Base-by-base conservation (phyloP, 345 rosid species). In the Linum lewisii region DNA sequence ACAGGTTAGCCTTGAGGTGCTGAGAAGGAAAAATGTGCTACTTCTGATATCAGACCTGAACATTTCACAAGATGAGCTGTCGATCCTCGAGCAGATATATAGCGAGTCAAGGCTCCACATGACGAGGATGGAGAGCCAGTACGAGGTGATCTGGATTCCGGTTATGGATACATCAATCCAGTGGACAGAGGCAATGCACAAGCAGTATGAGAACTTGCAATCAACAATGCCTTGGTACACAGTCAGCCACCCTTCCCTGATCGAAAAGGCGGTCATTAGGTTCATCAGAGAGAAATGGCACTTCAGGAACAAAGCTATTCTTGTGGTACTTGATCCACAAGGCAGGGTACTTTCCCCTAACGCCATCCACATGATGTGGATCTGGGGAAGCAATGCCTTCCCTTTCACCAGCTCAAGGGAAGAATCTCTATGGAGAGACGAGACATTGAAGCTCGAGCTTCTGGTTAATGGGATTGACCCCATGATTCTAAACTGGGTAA, bases 301-400 rank as follows among this genome's bases (percentile, higher is more conserved):
- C 14, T 86, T 86, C 53, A 68, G 72, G 74, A 79, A 79, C 67
- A 82, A 74, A 60, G 81, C 96, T n/a, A 68, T 88, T 26, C 70
- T 84, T 20, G 86, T 91, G 53, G 98, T 80, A 24, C 73, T 91
- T 69, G 92, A 88, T 58, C 83, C 88, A 0, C 88, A 86, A 64
- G 98, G 95, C n/a, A 79, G 68, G 57, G 85, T 85, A 47, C 80
- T 66, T 68, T 77, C 78, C 55, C 82, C 77, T 21, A 88, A 88
- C 52, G 96, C 98, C 23, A 69, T 91, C 62, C 83, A 82, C 53
- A 88, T 91, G 98, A 81, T 84, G 72, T 81, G 89, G 84, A 84
- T 88, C 65, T 88, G 96, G 95, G 85, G 84, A n/a, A 60, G 66
- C 49, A 21, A 51, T 47, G 96, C 96, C 4, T 79, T 77, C 54